Conservation (phyloP, 1,139 yeast species). For the Debaryomycetaceae sp. region DNA sequence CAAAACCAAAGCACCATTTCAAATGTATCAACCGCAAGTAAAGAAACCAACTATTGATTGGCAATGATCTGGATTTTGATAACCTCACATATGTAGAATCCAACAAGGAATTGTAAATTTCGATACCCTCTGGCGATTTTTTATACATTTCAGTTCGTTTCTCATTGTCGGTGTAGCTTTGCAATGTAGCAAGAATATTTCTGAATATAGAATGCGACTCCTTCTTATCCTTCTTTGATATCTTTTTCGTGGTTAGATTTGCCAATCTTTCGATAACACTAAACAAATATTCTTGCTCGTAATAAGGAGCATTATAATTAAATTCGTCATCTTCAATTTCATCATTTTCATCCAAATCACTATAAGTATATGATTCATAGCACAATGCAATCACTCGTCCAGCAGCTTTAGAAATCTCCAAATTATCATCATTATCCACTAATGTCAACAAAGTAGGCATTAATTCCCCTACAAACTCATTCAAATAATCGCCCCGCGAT, state of each 20-base stretch:
- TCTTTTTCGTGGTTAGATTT: constrained; percentile 51
- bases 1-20: constrained; percentile 71
- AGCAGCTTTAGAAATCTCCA: constrained; percentile 49
- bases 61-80: constrained; percentile 52
- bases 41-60: constrained; percentile 67
- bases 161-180: constrained; percentile 37
- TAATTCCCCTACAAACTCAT: constrained; percentile 39
- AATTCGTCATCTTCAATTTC: constrained; percentile 38
- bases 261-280: constrained; percentile 45
- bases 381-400: constrained; percentile 61
- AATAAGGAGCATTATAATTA: constrained; percentile 52
- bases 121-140: constrained; percentile 37
- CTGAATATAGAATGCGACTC: constrained; percentile 61
- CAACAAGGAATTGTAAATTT: constrained; percentile 34
- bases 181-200: constrained; percentile 54
- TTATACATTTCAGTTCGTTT: constrained; percentile 36
- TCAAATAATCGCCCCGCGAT: constrained; percentile 36
- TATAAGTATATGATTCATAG: constrained; percentile 56
- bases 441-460: constrained; percentile 37
- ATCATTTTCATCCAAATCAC: constrained; percentile 29
- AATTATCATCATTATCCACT: constrained; percentile 40
- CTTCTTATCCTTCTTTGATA: constrained; percentile 61
- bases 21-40: constrained; percentile 59
- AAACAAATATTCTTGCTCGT: constrained; percentile 53
- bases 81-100: constrained; percentile 51